Conservation (phyloP, 148 eudicot genomes). For the Chenopodium formosanum region DNA sequence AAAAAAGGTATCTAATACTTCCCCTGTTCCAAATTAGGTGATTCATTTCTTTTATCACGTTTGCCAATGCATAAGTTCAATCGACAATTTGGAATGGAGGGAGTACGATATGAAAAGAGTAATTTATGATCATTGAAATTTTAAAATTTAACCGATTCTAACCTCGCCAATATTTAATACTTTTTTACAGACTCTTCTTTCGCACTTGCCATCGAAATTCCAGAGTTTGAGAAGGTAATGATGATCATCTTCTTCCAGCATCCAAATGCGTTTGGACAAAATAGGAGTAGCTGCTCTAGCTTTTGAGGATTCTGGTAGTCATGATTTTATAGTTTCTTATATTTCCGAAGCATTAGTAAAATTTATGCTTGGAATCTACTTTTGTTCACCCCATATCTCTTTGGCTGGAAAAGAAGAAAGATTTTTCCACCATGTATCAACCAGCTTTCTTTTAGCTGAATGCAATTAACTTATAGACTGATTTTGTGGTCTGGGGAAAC, state of each 20-base stretch:
- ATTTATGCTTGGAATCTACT: neutral
- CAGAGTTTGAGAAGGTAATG: slow-evolving; percentile 72
- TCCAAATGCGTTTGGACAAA: neutral
- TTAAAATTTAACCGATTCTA: neutral
- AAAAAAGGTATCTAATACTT: no score
- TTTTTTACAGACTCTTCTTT: slow-evolving; percentile 66
- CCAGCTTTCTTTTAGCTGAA: neutral
- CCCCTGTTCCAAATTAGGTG: no score
- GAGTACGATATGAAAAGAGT: neutral
- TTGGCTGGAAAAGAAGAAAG: neutral
- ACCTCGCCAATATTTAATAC: slow-evolving; percentile 16
- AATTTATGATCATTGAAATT: neutral
- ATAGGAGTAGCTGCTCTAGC: slow-evolving; percentile 1
- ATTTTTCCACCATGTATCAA: neutral
- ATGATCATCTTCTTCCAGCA: slow-evolving; percentile 9
- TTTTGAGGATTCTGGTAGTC: neutral
- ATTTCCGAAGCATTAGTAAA: neutral
- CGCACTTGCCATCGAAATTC: slow-evolving; percentile 75
- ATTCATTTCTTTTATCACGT: no score
- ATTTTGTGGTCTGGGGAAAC: neutral
- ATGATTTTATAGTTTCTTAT: neutral
- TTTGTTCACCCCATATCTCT: neutral
- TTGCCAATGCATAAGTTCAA: no score
- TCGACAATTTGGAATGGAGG: no score
- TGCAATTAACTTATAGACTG: neutral